Evolutionary conservation across 2,329 filamentous ascomycete species (phyloP), one percentile per base, ranked within the genome.

Genomic region (Dothidotthia symphoricarpi): DNA sequence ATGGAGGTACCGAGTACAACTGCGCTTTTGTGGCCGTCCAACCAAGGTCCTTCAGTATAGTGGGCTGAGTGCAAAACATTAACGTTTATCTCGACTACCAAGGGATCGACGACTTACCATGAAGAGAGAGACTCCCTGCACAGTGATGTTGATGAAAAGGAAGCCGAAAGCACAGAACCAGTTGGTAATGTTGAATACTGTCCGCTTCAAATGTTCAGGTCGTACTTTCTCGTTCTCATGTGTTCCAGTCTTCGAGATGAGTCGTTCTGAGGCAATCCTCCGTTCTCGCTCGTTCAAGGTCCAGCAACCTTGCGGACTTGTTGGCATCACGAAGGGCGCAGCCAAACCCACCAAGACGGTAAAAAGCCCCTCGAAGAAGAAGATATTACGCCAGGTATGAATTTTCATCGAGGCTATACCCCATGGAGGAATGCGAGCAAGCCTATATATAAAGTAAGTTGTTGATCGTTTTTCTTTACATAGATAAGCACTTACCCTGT

Each of bases 281-380:
- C 71, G 69, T 63, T 82, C 72, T n/a, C 76, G 68, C 17, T 72
- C 69, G 16, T 63, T 77, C 31, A 82, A 61, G 47, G 75, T 77
- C 38, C 66, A 71, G 16, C 74, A 75, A 1, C 70, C 66, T 6
- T 61, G 57, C 0, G 78, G 77, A 9, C 59, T 69, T 6, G 69
- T 70, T 0, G 77, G 76, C 66, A 81, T 73, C 44, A 77, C 62
- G 34, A 76, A 66, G 1, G 76, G 76, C 1, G 77, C 74, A 1
- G 65, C 41, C 2, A 71, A 26, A 0, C 75, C 77, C 10, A 75
- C 51, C 28, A 76, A 41, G 15, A 74, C 59, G 8, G 78, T 82
- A 44, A 80, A 51, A 28, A 80, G 57, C 0, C 78, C 79, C 55
- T 82, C 78, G 42, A 82, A 81, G 63, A 82, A 80, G 67, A 82